A percentile compares a stretch with the other conserved stretches of the same genome.
Evolutionary conservation across 2,329 filamentous ascomycete genomes (phyloP).

Genomic region (Cladorrhinum sp.): DNA sequence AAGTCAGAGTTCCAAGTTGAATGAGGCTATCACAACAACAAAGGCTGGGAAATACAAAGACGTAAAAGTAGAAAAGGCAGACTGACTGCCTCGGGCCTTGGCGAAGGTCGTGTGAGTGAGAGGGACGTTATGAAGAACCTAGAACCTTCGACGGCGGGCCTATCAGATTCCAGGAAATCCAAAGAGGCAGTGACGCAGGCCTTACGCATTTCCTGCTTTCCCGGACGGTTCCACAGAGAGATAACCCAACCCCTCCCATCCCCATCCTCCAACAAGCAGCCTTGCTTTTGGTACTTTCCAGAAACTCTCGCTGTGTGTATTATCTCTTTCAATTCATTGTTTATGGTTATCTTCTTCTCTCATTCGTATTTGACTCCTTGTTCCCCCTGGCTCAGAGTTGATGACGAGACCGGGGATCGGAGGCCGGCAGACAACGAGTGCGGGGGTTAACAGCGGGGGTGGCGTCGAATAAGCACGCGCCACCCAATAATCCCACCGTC

Average conservation of each 20-base stretch:
- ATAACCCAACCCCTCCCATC: background rate
- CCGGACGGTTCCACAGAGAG: background rate
- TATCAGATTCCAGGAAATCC: constrained; percentile 24
- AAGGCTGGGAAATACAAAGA: background rate
- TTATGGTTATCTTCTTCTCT: background rate
- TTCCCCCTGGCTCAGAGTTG: background rate
- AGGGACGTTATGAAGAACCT: constrained; percentile 16
- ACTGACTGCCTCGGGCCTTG: constrained; percentile 17
- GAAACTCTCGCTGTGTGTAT: background rate
- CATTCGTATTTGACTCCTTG: background rate
- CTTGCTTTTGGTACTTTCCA: background rate
- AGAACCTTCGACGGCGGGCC: constrained; percentile 28
- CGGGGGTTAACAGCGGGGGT: background rate
- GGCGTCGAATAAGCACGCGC: background rate
- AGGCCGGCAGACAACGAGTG: background rate
- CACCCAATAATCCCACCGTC: background rate
- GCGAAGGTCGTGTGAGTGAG: constrained; percentile 16
- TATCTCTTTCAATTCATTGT: background rate
- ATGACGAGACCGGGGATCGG: background rate
- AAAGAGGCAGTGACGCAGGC: constrained; percentile 24
- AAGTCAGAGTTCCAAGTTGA: constrained; percentile 1
- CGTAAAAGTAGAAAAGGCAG: constrained; percentile 8
- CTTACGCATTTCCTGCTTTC: constrained; percentile 14
- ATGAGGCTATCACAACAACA: constrained; percentile 14
- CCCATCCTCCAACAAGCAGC: background rate